Evolutionary conservation across 106 monocot genomes (phyloP).

Genomic region (Ottelia alismoides): DNA sequence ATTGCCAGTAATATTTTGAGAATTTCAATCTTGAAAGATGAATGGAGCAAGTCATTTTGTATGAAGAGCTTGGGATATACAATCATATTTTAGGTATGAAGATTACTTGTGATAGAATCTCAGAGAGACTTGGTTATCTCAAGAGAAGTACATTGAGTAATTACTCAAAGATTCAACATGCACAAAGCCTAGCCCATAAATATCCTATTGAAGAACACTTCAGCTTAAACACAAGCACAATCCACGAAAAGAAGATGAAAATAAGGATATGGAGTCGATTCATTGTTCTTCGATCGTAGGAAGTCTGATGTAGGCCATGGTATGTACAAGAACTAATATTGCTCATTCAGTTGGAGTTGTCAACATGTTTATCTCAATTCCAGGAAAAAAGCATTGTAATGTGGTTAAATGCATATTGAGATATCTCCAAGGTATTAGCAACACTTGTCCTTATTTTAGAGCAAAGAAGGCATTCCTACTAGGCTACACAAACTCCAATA

Average conservation of each 20-base stretch:
- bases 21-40: constrained; percentile 7
- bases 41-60: constrained; percentile 4
- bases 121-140: constrained; percentile 2
- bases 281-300: constrained; percentile 2
- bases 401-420: constrained; percentile 6
- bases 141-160: constrained; percentile 6
- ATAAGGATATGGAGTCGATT: not conserved
- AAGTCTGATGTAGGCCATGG: constrained; percentile 13
- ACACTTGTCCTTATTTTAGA: not conserved
- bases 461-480: not conserved
- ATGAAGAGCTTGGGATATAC: constrained; percentile 5
- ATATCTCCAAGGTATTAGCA: constrained; percentile 5
- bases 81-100: constrained; percentile 9
- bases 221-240: not conserved
- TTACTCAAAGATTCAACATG: constrained; percentile 4
- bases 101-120: not conserved
- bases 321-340: constrained; percentile 13
- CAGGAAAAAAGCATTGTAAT: constrained; percentile 6
- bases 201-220: constrained; percentile 5
- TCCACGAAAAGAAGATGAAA: not conserved
- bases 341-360: constrained; percentile 1
- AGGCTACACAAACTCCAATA: constrained; percentile 1
- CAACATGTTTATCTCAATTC: constrained; percentile 7
- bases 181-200: not conserved
- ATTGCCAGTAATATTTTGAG: not conserved